Percentiles rank a stretch among this genome's conserved stretches.
Conservation (phyloP, 2,329 filamentous ascomycete species). For the Colletotrichum tropicicola region DNA sequence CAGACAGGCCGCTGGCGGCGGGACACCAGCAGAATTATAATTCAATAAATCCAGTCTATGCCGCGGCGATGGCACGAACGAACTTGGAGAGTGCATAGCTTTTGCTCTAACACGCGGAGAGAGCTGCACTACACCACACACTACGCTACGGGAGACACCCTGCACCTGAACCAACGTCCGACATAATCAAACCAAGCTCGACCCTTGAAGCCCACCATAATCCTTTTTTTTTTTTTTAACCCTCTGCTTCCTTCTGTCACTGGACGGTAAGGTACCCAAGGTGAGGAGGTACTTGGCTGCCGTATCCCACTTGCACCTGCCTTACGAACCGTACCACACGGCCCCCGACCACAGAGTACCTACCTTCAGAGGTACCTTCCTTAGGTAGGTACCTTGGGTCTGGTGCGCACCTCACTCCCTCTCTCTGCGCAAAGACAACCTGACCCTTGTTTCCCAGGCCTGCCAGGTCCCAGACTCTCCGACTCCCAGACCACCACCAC, state of each 20-base stretch:
- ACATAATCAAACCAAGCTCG: conserved; percentile 28
- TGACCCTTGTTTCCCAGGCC: conserved; percentile 16
- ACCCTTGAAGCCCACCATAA: conserved; percentile 14
- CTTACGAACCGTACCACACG: too few species aligned
- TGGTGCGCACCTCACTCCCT: not conserved
- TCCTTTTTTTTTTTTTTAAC: not conserved
- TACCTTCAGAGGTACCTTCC: not conserved
- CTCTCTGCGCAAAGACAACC: not conserved
- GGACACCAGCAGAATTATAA: conserved; percentile 3
- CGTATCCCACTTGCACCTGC: too few species aligned
- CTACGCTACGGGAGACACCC: not conserved
- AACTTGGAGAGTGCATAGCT: not conserved
- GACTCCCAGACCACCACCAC: conserved; percentile 8
- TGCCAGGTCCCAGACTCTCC: conserved; percentile 22
- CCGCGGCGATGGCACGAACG: conserved; percentile 2
- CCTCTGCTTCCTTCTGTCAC: not conserved
- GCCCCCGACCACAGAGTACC: too few species aligned
- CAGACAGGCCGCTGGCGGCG: conserved; percentile 24
- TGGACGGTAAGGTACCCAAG: not conserved
- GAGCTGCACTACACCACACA: not conserved
- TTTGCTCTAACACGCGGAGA: not conserved
- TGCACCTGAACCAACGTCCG: conserved; percentile 21
- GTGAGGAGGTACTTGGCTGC: too few species aligned
- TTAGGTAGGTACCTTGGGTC: not conserved
- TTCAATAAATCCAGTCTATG: conserved; percentile 16